Evolutionary conservation across 2,329 filamentous ascomycete species (phyloP).

Genomic region (Pestalotiopsis sp.): DNA sequence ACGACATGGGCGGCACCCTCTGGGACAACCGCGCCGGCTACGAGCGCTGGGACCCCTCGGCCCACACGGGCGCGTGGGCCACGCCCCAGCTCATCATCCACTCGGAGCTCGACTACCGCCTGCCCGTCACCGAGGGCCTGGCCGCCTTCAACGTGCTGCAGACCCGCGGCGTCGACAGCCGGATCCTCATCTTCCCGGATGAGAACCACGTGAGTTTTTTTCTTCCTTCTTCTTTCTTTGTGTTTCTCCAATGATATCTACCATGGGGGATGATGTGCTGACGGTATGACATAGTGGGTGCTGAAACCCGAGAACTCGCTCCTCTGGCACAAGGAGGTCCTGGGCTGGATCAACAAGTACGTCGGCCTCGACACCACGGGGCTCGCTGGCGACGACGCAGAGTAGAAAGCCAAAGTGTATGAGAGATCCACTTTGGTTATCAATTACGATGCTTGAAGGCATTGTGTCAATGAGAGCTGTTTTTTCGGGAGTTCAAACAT

Average conservation of each 20-base stretch:
- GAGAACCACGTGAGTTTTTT: constrained; percentile 66
- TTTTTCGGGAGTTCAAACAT: too few relatives aligned
- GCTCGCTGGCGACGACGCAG: constrained; percentile 18
- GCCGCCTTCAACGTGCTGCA: constrained; percentile 87
- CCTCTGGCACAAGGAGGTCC: constrained; percentile 85
- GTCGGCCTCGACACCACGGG: constrained; percentile 44
- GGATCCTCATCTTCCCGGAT: constrained; percentile 79
- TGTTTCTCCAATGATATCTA: background rate
- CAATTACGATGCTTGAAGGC: too few relatives aligned
- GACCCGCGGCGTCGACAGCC: constrained; percentile 72
- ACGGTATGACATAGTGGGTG: constrained; percentile 66
- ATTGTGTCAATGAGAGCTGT: too few relatives aligned
- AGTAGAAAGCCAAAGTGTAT: constrained; percentile 22
- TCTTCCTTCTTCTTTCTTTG: constrained; percentile 59
- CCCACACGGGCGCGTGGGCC: constrained; percentile 70
- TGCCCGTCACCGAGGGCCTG: constrained; percentile 83
- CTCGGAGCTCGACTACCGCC: constrained; percentile 85
- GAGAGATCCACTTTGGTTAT: background rate
- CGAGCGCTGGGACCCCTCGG: constrained; percentile 71
- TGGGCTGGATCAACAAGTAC: constrained; percentile 75
- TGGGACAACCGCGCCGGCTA: constrained; percentile 67
- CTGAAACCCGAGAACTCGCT: constrained; percentile 89
- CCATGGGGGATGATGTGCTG: constrained; percentile 5
- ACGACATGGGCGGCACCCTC: constrained; percentile 66
- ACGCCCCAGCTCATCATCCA: constrained; percentile 90